Evolutionary conservation across 768 basidiomycete species (phyloP).

Genomic region (Mycena chlorophos): DNA sequence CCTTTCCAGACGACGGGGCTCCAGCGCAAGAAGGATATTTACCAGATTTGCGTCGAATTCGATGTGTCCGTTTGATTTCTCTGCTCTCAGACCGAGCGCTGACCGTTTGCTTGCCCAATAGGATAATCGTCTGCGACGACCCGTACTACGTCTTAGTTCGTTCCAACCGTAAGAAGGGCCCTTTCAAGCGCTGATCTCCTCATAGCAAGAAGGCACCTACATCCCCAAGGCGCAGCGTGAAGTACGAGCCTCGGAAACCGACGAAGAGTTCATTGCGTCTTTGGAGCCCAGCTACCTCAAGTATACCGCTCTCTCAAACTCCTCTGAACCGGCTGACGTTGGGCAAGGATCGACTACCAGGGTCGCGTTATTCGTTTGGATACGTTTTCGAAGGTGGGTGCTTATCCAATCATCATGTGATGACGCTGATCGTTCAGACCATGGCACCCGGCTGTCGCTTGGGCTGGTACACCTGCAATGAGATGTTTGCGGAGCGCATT

Average conservation of each 20-base stretch:
- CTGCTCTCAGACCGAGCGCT: background rate
- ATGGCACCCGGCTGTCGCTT: conserved; percentile 76
- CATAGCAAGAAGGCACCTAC: conserved; percentile 46
- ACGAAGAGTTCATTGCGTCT: conserved; percentile 44
- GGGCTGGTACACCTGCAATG: conserved; percentile 80
- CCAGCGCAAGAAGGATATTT: conserved; percentile 73
- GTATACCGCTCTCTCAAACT: conserved; percentile 29
- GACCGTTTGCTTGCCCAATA: background rate
- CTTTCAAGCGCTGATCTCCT: background rate
- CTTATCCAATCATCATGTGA: background rate
- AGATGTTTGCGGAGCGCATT: conserved; percentile 73
- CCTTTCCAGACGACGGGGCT: conserved; percentile 54
- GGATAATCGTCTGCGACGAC: conserved; percentile 80
- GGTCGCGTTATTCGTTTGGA: conserved; percentile 85
- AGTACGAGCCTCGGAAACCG: conserved; percentile 28
- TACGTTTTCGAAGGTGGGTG: conserved; percentile 68
- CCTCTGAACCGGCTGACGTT: background rate
- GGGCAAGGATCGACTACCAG: conserved; percentile 62
- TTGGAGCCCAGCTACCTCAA: conserved; percentile 65
- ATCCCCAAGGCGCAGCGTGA: conserved; percentile 40
- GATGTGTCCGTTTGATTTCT: conserved; percentile 39
- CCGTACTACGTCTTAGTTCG: conserved; percentile 75
- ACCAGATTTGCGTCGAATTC: conserved; percentile 80
- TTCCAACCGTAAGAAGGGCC: background rate
- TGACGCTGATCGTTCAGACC: conserved; percentile 43